These are phyloP conservation scores for California macrophylla DNA, from an alignment of 441 rosid genomes.

Conservation along the genomic window DNA sequence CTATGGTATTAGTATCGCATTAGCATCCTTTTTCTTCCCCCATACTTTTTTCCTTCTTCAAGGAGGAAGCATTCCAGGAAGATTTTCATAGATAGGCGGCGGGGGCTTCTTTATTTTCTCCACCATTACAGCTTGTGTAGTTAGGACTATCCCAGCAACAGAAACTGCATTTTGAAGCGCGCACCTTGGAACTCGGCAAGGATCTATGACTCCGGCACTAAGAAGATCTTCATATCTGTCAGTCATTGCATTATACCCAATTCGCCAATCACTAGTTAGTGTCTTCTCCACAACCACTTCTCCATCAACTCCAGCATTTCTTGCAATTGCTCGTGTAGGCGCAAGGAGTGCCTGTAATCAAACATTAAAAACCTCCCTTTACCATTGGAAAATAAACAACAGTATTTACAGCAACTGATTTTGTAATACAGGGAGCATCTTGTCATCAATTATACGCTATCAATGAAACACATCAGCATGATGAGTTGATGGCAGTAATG, in stretches of 20 bases:
- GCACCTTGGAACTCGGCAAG: conserved; percentile 65
- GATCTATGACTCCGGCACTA: conserved; percentile 50
- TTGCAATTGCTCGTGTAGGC: conserved; percentile 65
- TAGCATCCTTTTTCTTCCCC: too few species aligned
- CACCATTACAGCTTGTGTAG: conserved; percentile 65
- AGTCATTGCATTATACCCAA: conserved; percentile 67
- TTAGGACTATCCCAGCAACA: conserved; percentile 59
- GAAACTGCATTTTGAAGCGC: conserved; percentile 79
- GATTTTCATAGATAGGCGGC: conserved; percentile 38
- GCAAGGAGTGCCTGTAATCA: conserved; percentile 54
- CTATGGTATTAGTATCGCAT: too few species aligned
- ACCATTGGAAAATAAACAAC: background rate
- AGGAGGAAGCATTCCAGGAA: conserved; percentile 58
- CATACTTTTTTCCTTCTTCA: background rate
- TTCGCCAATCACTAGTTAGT: conserved; percentile 42
- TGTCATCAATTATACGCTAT: background rate
- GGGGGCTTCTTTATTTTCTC: conserved; percentile 53
- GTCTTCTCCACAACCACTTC: conserved; percentile 59
- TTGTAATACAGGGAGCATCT: background rate
- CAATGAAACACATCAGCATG: background rate
- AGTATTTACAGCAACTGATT: background rate
- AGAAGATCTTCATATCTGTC: conserved; percentile 64
- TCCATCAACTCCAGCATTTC: conserved; percentile 68
- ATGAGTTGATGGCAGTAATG: background rate
- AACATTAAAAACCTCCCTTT: background rate